phyloP scores from a whole-genome alignment of 2,329 filamentous ascomycete species.

The Nigrograna mackinnonii region DNA sequence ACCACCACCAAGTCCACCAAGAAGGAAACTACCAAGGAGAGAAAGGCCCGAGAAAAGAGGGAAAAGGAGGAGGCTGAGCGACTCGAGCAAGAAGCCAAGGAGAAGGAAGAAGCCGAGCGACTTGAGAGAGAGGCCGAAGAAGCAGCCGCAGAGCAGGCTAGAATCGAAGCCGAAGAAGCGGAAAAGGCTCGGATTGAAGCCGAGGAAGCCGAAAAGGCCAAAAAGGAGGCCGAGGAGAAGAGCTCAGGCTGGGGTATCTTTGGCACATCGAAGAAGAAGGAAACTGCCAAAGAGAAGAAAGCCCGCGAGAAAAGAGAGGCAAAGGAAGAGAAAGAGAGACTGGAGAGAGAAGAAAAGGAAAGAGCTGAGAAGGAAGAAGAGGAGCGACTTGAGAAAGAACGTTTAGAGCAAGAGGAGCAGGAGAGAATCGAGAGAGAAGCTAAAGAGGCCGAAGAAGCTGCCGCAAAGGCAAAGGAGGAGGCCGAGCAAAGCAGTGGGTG shows the following conservation, averaged over 20 bases:
- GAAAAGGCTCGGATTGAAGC: slow-evolving; percentile 24
- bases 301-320: slow-evolving; percentile 20
- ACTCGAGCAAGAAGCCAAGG: background rate
- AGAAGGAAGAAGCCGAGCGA: slow-evolving; percentile 13
- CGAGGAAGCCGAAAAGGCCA: slow-evolving; percentile 25
- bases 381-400: slow-evolving; percentile 11
- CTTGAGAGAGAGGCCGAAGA: slow-evolving; percentile 47
- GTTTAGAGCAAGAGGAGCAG: slow-evolving; percentile 9
- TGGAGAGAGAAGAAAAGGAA: slow-evolving; percentile 15
- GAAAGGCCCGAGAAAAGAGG: slow-evolving; percentile 30
- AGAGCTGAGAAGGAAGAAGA: slow-evolving; percentile 13
- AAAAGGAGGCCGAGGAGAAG: slow-evolving; percentile 21
- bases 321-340: slow-evolving; percentile 20
- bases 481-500: slow-evolving; percentile 7
- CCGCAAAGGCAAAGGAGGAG: slow-evolving; percentile 12
- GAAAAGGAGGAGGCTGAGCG: slow-evolving; percentile 24
- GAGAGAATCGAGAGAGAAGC: slow-evolving; percentile 46
- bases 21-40: slow-evolving; percentile 40
- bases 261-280: slow-evolving; percentile 32
- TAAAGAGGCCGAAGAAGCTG: slow-evolving; percentile 22
- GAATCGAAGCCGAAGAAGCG: slow-evolving; percentile 19
- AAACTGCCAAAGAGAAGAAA: slow-evolving; percentile 14
- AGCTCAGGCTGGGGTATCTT: slow-evolving; percentile 25
- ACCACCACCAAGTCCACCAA: slow-evolving; percentile 22
- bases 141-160: slow-evolving; percentile 26